Conservation (phyloP, 1,284 basidiomycete species). For the Microbotryum scabiosae region DNA sequence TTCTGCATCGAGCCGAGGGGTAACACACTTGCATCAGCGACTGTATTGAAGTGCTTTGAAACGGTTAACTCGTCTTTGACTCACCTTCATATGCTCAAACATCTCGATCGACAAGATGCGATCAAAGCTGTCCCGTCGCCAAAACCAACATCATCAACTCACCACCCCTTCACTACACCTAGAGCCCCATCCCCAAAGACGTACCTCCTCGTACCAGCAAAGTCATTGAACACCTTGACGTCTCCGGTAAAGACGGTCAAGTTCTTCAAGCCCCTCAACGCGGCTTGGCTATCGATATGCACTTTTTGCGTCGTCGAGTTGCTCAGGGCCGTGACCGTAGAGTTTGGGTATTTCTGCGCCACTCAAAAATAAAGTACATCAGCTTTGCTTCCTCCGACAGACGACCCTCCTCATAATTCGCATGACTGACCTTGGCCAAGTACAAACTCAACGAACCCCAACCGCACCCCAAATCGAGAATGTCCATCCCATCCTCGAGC, state of each 20-base stretch:
- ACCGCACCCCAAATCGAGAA: slow-evolving; percentile 66
- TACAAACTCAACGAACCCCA: slow-evolving; percentile 67
- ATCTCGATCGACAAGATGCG: slow-evolving; percentile 70
- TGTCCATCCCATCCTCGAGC: slow-evolving; percentile 55
- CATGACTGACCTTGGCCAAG: slow-evolving; percentile 52
- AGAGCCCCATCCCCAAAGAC: too few relatives aligned
- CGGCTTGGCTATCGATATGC: slow-evolving; percentile 55
- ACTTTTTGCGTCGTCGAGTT: slow-evolving; percentile 64
- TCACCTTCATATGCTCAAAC: slow-evolving; percentile 65
- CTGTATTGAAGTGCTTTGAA: too few relatives aligned
- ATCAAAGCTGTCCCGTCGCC: slow-evolving; percentile 51
- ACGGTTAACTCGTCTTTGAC: too few relatives aligned
- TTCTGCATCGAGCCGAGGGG: slow-evolving; percentile 46
- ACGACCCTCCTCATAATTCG: not conserved
- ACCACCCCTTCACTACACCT: too few relatives aligned
- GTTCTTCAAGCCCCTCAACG: slow-evolving; percentile 52
- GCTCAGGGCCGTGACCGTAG: slow-evolving; percentile 57
- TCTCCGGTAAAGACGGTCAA: slow-evolving; percentile 63
- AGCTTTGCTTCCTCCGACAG: too few relatives aligned
- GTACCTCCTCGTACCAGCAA: slow-evolving; percentile 48
- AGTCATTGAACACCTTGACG: slow-evolving; percentile 55
- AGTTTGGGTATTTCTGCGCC: slow-evolving; percentile 59
- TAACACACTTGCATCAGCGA: too few relatives aligned
- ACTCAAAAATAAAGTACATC: not conserved
- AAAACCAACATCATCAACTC: not conserved